Base-by-base conservation (phyloP, 495 filamentous ascomycete genomes). In the Aspergillus haitiensis region DNA sequence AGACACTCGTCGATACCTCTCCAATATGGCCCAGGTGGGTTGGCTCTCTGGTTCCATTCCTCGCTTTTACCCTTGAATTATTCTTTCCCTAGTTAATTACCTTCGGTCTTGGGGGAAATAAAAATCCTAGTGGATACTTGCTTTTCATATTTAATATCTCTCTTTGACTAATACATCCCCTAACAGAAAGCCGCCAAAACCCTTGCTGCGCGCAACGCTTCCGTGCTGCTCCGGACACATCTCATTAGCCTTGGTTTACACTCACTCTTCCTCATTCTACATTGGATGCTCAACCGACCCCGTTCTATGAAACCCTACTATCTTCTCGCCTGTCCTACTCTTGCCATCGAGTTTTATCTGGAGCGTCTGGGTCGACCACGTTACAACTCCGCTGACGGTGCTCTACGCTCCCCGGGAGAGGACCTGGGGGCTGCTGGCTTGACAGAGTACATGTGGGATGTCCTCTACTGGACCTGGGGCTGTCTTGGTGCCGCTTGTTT, bases 371-470 rank as follows among this genome's bases (percentile, higher is more conserved):
- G 89, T 0, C 89, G 94, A 7, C 94, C 94, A 8, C 83, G 73
- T 52, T 91, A 86, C 71, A 81, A 81, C 52, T 52, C 81, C 5
- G 68, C 69, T 11, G 87, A 85, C 66, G 85, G 84, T n/a, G 84
- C 85, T 3, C 76, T 98, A 44, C 84, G 84, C 62, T 83, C 79
- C 12, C 79, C 88, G 0, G 94, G 94, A 15, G 93, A 98, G 70
- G 94, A 98, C 71, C 81, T 98, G 27, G 87, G 90, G 32, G 91
- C 91, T 0, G 84, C 88, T 31, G 94, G 94, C 0, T 76, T 98
- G 72, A 98, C 92, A 7, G 94, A 98, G 74, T 98, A 93, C 75
- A 90, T 97, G 88, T 98, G 93, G 82, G 94, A 98, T 77, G 81
- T 97, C 31, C 78, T 97, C 36, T 98, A 96, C 80, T 92, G 94